phyloP scores from a whole-genome alignment of 2,329 filamentous ascomycete genomes.

The Monosporascus sp. region DNA sequence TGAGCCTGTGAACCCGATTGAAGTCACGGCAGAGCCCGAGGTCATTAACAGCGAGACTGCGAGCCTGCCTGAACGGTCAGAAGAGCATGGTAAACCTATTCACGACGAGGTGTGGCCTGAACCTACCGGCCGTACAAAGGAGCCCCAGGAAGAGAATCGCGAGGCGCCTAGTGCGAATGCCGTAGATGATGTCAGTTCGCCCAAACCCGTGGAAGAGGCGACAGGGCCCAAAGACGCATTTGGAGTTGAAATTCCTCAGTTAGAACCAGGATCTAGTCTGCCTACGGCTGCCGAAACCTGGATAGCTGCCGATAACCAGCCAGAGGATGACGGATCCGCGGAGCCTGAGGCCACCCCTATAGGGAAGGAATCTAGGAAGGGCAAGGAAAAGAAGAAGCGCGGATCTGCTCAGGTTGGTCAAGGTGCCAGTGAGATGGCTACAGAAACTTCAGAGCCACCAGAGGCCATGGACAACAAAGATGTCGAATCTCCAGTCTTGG shows the following conservation, averaged over 20 bases:
- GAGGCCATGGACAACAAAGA: slow-evolving; percentile 1
- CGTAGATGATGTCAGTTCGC: slow-evolving; percentile 4
- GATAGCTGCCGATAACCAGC: slow-evolving; percentile 3
- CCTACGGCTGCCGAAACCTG: slow-evolving; percentile 1
- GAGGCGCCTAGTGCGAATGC: slow-evolving; percentile 6
- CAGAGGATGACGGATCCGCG: slow-evolving; percentile 1
- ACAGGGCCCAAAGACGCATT: slow-evolving; percentile 1
- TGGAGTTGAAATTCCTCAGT: slow-evolving; percentile 2
- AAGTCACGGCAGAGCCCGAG: neutral
- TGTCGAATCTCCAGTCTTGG: neutral
- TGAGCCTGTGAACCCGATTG: neutral
- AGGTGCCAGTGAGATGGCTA: slow-evolving; percentile 3
- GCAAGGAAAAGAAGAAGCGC: slow-evolving; percentile 18
- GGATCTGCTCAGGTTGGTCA: slow-evolving; percentile 11
- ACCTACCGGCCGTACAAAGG: slow-evolving; percentile 11
- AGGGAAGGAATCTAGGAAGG: slow-evolving; percentile 18
- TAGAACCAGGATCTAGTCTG: slow-evolving; percentile 2
- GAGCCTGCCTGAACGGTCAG: neutral
- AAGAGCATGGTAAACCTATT: slow-evolving; percentile 5
- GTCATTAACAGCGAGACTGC: neutral
- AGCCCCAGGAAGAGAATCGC: slow-evolving; percentile 10
- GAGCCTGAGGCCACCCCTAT: slow-evolving; percentile 9
- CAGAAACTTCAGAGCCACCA: slow-evolving; percentile 6
- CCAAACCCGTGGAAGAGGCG: slow-evolving; percentile 4
- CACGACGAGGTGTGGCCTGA: slow-evolving; percentile 8